Percentiles rank a stretch among this genome's conserved stretches.
Evolutionary conservation across 2,329 filamentous ascomycete genomes (phyloP).

Genomic region (Aquanectria penicillioides): DNA sequence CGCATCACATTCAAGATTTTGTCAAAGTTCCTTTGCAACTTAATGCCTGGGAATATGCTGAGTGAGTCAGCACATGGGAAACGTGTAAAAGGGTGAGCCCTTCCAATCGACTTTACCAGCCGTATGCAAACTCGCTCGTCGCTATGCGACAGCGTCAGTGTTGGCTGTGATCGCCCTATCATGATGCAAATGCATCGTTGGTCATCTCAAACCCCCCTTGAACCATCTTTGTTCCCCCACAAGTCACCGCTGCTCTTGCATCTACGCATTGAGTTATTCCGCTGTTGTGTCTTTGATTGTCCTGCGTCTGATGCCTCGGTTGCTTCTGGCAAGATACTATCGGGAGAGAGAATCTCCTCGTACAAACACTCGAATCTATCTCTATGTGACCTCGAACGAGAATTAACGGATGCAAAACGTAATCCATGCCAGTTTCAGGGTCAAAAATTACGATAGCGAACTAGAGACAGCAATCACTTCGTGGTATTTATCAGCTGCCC

Average conservation of each 20-base stretch:
- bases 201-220: neutral
- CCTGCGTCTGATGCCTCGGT: too few relatives aligned
- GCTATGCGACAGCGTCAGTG: neutral
- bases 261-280: neutral
- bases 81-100: conserved; percentile 10
- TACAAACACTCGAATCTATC: too few relatives aligned
- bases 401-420: neutral
- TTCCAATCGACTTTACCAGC: too few relatives aligned
- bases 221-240: neutral
- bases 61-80: conserved; percentile 23
- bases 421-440: neutral
- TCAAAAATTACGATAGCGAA: neutral
- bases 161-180: conserved; percentile 13
- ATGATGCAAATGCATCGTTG: neutral
- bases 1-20: conserved; percentile 33
- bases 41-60: neutral
- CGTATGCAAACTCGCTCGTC: neutral
- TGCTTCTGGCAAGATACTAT: too few relatives aligned
- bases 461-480: neutral
- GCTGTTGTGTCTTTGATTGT: too few relatives aligned
- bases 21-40: conserved; percentile 11
- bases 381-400: neutral
- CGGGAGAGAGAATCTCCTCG: too few relatives aligned
- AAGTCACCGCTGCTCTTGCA: neutral
- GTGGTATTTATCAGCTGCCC: conserved; percentile 8